Evolutionary conservation across 805 yeast genomes (phyloP), one percentile per base, ranked within the genome.

Genomic region (Metschnikowia dekortorum): DNA sequence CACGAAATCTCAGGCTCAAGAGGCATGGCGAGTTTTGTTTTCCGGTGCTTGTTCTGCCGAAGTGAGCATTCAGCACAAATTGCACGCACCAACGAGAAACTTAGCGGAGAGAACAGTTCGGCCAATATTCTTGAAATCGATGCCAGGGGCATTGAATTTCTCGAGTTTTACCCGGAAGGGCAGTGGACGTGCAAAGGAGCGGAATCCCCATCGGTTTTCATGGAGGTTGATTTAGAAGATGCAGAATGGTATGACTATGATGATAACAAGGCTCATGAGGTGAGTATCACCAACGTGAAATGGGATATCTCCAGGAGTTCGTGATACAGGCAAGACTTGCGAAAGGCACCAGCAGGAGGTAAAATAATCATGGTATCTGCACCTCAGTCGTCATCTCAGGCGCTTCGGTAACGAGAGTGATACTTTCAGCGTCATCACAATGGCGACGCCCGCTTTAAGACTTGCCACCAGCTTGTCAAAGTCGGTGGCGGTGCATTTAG

Each of bases 241-340:
- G 83, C 81, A 47, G 98, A 94, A 63, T 91, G 96, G 91, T 94
- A 84, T 63, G 99, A 94, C 61, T 94, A 91, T 63, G 98, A 94
- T 65, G 98, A 94, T 50, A 80, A 83, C 56, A 84, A 86, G 7
- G 80, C 82, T 10, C 80, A 73, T 39, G 97, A 92, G 66, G 97
- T 90, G 16, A 81, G 91, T 22, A 78, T 94, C 13, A 82, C 87
- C 1, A 91, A 88, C 2, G 73, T 83, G n/a, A 62, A 68, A 40
- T 91, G 94, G 85, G 79, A 76, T 8, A 73, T 92, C 39, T 68
- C 73, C 33, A 57, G 72, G 28, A 22, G 22, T 22, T 22, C 22
- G 22, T 22, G 22, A 30, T 30, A 1, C 32, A 30, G 32, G 9
- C 32, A 22, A 22, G 22, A 22, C 22, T 22, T 22, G 22, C 22